phyloP scores from a whole-genome alignment of 192 early-diverging fungal genomes.

The Backusella circina region DNA sequence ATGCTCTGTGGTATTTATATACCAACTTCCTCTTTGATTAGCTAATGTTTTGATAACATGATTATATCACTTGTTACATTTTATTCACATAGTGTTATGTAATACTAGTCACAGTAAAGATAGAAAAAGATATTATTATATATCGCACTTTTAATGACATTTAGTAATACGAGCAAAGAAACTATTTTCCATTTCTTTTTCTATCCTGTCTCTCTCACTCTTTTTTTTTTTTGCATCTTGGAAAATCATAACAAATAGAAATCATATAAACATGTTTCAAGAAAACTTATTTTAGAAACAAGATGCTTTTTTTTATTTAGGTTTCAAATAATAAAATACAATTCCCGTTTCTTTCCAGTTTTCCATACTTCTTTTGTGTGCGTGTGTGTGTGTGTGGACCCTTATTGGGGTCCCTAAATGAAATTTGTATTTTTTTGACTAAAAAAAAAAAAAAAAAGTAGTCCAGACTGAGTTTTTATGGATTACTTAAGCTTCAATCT shows the following conservation, averaged over 20 bases:
- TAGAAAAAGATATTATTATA: background rate
- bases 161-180: background rate
- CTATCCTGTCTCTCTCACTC: background rate
- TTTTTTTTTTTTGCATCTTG: background rate
- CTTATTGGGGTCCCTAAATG: background rate
- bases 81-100: background rate
- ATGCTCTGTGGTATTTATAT: background rate
- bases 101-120: background rate
- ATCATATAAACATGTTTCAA: background rate
- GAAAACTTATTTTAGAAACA: constrained; percentile 5
- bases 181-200: background rate
- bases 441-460: too few relatives aligned
- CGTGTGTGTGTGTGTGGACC: too few relatives aligned
- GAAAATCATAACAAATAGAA: background rate
- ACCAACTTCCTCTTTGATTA: background rate
- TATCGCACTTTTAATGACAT: too few relatives aligned
- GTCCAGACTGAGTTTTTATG: background rate
- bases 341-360: background rate
- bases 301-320: background rate
- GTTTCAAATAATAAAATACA: background rate
- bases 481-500: background rate
- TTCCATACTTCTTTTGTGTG: background rate
- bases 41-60: constrained; percentile 1
- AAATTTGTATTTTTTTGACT: background rate
- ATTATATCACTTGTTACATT: background rate